phyloP scores from a whole-genome alignment of 306 rosid species.

The Pachyrhizus erosus region DNA sequence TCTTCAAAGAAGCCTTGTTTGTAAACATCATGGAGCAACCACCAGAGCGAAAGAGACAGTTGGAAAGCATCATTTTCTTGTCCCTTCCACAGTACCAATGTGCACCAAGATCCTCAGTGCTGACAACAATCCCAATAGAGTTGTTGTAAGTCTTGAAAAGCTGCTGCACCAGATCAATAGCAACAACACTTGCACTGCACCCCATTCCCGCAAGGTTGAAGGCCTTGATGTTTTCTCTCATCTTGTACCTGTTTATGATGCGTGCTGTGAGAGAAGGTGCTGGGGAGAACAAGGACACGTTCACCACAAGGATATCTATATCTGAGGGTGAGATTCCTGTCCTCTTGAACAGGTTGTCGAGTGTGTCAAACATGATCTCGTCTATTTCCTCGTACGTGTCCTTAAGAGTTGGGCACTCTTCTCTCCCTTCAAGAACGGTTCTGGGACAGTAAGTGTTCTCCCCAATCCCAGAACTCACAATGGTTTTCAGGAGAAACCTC shows the following conservation, averaged over 20 bases:
- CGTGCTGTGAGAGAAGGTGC: slow-evolving; percentile 76
- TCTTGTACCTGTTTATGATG: slow-evolving; percentile 75
- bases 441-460: slow-evolving; percentile 80
- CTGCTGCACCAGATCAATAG: slow-evolving; percentile 72
- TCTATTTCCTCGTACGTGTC: slow-evolving; percentile 72
- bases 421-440: slow-evolving; percentile 64
- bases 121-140: slow-evolving; percentile 67
- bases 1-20: slow-evolving; percentile 50
- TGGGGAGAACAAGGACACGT: slow-evolving; percentile 82
- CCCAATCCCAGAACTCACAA: slow-evolving; percentile 76
- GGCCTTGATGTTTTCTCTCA: slow-evolving; percentile 70
- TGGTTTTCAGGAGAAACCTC: slow-evolving; percentile 69
- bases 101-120: slow-evolving; percentile 80
- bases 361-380: slow-evolving; percentile 71
- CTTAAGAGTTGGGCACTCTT: slow-evolving; percentile 41
- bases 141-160: slow-evolving; percentile 60
- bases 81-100: slow-evolving; percentile 82
- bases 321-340: slow-evolving; percentile 63
- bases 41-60: slow-evolving; percentile 82
- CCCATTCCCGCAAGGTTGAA: slow-evolving; percentile 93
- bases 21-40: slow-evolving; percentile 83
- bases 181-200: slow-evolving; percentile 80
- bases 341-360: slow-evolving; percentile 62
- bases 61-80: slow-evolving; percentile 77
- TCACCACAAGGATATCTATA: slow-evolving; percentile 76